Conservation (phyloP, 176 grass and related monocot genomes). For the Leersia perrieri region DNA sequence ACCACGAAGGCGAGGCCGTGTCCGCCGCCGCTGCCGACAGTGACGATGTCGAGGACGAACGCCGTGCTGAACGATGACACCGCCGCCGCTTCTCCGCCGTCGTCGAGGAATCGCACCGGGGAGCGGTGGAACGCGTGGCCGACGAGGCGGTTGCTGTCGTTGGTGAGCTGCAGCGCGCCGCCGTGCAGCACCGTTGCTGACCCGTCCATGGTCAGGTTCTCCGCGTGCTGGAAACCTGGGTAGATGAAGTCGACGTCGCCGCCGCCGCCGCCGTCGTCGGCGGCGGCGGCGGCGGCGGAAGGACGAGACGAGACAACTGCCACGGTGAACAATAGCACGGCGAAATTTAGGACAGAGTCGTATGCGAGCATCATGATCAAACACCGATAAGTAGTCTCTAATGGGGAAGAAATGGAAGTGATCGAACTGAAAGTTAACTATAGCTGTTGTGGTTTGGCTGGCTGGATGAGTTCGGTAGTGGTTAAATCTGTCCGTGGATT, state of each 20-base stretch:
- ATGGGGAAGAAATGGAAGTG: neutral
- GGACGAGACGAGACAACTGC: neutral
- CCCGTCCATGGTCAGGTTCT: constrained; percentile 35
- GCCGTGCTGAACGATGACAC: constrained; percentile 45
- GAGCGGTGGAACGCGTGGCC: constrained; percentile 49
- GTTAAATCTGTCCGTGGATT: neutral
- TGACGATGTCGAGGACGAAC: constrained; percentile 47
- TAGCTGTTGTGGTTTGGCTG: neutral
- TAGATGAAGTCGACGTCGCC: constrained; percentile 31
- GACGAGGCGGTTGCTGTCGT: constrained; percentile 19
- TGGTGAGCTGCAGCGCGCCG: constrained; percentile 50
- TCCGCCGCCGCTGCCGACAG: constrained; percentile 9
- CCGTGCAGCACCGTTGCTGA: constrained; percentile 24
- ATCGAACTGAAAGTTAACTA: neutral
- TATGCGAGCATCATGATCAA: neutral
- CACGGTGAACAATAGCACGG: constrained; percentile 13
- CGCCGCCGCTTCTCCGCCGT: neutral
- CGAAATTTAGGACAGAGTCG: neutral
- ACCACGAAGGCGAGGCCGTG: constrained; percentile 19
- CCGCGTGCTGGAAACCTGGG: constrained; percentile 38
- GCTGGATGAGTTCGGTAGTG: neutral
- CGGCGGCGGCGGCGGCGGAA: neutral
- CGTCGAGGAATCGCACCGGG: constrained; percentile 12
- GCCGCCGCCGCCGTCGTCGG: neutral
- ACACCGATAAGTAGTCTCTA: neutral